Percentiles rank a stretch among this genome's conserved stretches.
Evolutionary conservation across 2,329 filamentous ascomycete species (phyloP).

Genomic region (Aspergillus novoparasiticus): DNA sequence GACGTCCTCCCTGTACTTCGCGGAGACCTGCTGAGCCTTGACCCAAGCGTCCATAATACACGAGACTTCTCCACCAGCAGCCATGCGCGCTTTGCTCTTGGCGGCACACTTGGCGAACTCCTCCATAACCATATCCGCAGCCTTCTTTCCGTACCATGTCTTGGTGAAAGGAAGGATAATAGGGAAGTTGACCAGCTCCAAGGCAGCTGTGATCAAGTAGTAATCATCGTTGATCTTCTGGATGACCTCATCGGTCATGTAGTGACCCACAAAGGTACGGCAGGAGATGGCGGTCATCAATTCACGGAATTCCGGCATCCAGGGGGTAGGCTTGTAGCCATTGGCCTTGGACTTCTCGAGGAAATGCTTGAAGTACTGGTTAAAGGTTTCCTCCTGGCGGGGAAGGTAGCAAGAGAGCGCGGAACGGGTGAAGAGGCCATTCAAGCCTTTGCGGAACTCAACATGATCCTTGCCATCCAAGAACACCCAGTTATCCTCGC

Average conservation of each 20-base stretch:
- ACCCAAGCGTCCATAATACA: slow-evolving; percentile 98
- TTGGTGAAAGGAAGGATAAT: slow-evolving; percentile 94
- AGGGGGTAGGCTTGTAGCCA: slow-evolving; percentile 74
- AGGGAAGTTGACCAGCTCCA: slow-evolving; percentile 97
- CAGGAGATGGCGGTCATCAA: slow-evolving; percentile 93
- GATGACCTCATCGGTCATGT: slow-evolving; percentile 85
- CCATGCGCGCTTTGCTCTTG: slow-evolving; percentile 91
- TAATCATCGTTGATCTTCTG: slow-evolving; percentile 97
- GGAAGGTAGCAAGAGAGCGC: slow-evolving; percentile 88
- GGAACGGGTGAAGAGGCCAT: slow-evolving; percentile 88
- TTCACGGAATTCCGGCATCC: slow-evolving; percentile 91
- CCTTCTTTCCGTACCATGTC: slow-evolving; percentile 97
- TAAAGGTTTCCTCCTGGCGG: slow-evolving; percentile 89
- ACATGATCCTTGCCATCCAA: slow-evolving; percentile 92
- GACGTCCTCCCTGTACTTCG: slow-evolving; percentile 76
- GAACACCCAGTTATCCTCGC: slow-evolving; percentile 94
- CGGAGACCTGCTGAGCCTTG: slow-evolving; percentile 81
- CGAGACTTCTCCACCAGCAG: slow-evolving; percentile 78
- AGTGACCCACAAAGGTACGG: slow-evolving; percentile 95
- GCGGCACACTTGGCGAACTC: slow-evolving; percentile 91
- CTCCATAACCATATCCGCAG: slow-evolving; percentile 83
- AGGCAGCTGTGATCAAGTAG: slow-evolving; percentile 90
- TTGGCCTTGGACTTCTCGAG: slow-evolving; percentile 72
- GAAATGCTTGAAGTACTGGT: slow-evolving; percentile 80
- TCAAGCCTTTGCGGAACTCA: slow-evolving; percentile 95